Conservation (phyloP, 768 basidiomycete genomes). For the Russula sp. region DNA sequence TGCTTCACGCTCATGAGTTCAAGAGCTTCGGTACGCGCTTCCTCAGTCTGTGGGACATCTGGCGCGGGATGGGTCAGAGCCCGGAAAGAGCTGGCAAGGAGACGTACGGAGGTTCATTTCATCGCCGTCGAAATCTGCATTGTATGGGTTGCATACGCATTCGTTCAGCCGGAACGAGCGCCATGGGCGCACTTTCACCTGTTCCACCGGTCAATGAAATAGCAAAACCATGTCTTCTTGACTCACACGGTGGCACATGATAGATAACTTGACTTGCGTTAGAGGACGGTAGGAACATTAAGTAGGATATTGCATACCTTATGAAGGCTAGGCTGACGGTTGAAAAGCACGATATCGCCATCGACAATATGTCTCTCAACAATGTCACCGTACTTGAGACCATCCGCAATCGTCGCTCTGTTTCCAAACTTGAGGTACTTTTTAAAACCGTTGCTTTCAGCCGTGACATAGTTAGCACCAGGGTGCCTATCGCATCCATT, state of each 20-base stretch:
- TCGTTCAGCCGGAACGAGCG: slow-evolving; percentile 95
- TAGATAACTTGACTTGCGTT: slow-evolving; percentile 68
- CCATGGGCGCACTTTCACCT: slow-evolving; percentile 95
- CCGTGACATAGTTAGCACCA: slow-evolving; percentile 91
- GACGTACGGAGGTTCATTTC: slow-evolving; percentile 97
- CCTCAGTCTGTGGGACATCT: slow-evolving; percentile 99
- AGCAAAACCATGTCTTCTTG: neutral
- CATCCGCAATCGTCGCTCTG: slow-evolving; percentile 73
- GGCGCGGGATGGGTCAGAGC: slow-evolving; percentile 15
- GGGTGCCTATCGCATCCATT: slow-evolving; percentile 92
- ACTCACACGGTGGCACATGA: slow-evolving; percentile 94
- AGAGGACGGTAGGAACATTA: slow-evolving; percentile 7
- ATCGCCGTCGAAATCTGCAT: slow-evolving; percentile 99
- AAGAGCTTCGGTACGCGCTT: slow-evolving; percentile 93
- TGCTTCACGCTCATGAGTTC: slow-evolving; percentile 97
- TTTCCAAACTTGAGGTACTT: slow-evolving; percentile 90
- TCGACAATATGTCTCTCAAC: slow-evolving; percentile 95
- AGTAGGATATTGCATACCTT: slow-evolving; percentile 50
- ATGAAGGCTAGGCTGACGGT: slow-evolving; percentile 97
- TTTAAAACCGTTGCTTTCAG: slow-evolving; percentile 74
- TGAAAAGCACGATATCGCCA: slow-evolving; percentile 95
- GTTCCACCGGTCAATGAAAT: slow-evolving; percentile 17
- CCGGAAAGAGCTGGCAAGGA: slow-evolving; percentile 13
- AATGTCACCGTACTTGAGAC: slow-evolving; percentile 79
- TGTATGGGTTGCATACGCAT: slow-evolving; percentile 98